These are phyloP conservation scores for Trypethelium eluteriae DNA, from an alignment of 495 filamentous ascomycete genomes.

Conservation along the genomic window DNA sequence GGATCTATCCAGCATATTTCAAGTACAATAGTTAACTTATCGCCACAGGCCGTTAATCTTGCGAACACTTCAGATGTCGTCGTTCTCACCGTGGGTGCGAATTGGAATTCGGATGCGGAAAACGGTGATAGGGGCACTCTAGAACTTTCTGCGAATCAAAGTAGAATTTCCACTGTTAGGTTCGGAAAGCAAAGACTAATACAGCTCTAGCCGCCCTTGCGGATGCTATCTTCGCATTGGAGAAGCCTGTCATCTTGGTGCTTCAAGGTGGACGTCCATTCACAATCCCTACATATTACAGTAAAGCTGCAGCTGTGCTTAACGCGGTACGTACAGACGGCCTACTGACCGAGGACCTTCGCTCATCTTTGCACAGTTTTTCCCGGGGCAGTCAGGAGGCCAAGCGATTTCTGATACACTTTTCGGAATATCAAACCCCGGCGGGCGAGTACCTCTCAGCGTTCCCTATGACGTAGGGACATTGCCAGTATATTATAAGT, in stretches of 20 bases:
- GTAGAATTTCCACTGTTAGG: not conserved
- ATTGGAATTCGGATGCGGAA: conserved; percentile 43
- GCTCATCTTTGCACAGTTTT: conserved; percentile 21
- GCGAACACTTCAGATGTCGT: conserved; percentile 37
- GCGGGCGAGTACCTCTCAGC: conserved; percentile 37
- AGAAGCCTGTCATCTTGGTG: conserved; percentile 39
- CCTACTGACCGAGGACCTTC: not conserved
- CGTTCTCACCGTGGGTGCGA: conserved; percentile 39
- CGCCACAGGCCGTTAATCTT: conserved; percentile 21
- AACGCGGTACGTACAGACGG: conserved; percentile 18
- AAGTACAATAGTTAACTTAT: not conserved
- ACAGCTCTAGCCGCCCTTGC: conserved; percentile 24
- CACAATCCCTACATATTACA: conserved; percentile 36
- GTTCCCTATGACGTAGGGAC: conserved; percentile 36
- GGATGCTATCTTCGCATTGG: conserved; percentile 34
- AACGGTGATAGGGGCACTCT: conserved; percentile 39
- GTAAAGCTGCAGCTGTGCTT: conserved; percentile 34
- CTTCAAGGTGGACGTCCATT: conserved; percentile 42
- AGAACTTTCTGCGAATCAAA: conserved; percentile 18
- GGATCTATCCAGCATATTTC: not conserved
- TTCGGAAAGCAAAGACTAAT: not conserved
- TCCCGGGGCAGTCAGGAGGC: conserved; percentile 42
- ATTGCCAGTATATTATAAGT: conserved; percentile 39
- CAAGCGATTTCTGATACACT: conserved; percentile 44
- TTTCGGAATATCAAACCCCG: conserved; percentile 41